Conservation (phyloP, 345 rosid species). For the Cardamine occulta region DNA sequence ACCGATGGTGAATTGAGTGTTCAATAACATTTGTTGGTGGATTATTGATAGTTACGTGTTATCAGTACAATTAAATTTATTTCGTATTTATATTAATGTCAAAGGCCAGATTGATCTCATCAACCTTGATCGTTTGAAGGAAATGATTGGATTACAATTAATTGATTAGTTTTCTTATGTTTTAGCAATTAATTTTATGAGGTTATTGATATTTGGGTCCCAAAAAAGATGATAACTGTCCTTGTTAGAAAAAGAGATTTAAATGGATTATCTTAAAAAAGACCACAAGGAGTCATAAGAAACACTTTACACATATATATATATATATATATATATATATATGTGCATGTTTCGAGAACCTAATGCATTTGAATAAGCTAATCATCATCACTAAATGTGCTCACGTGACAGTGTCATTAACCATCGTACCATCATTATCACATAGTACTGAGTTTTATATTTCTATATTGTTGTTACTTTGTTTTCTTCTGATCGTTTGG, state of each 20-base stretch:
- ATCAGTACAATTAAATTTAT: background rate
- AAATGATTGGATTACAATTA: too few relatives aligned
- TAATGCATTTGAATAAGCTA: slow-evolving; percentile 10
- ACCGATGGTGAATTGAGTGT: background rate
- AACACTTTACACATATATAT: too few relatives aligned
- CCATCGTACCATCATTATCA: slow-evolving; percentile 24
- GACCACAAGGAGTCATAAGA: too few relatives aligned
- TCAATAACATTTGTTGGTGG: background rate
- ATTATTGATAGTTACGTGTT: background rate
- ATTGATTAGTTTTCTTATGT: too few relatives aligned
- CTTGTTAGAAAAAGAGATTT: background rate
- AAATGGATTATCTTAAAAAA: too few relatives aligned
- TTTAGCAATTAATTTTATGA: too few relatives aligned
- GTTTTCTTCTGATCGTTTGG: background rate
- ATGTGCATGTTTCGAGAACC: too few relatives aligned
- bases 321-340: too few relatives aligned
- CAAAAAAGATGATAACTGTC: slow-evolving; percentile 6
- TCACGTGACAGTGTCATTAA: slow-evolving; percentile 51
- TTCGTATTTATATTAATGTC: background rate
- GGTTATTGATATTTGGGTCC: background rate
- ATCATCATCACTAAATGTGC: slow-evolving; percentile 35
- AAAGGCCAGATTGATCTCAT: background rate
- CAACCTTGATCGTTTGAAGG: background rate
- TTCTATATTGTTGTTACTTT: background rate
- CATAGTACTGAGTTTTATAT: background rate